These are phyloP conservation scores for Prosopis cineraria DNA, from an alignment of 306 rosid species.

Conservation along the genomic window DNA sequence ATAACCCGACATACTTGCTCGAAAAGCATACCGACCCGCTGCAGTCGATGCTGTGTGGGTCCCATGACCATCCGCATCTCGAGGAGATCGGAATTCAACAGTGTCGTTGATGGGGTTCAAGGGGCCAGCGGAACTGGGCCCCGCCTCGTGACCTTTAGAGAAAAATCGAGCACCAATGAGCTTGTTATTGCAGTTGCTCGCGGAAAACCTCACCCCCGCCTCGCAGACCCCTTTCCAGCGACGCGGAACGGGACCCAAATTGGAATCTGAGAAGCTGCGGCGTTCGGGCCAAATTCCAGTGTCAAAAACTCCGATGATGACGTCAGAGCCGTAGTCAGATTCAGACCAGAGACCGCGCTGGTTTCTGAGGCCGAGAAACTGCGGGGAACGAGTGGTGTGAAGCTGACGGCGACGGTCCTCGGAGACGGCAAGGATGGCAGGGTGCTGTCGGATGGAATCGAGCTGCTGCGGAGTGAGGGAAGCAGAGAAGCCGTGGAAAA, in stretches of 20 bases:
- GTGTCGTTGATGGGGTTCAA: slow-evolving; percentile 51
- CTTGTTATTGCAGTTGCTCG: slow-evolving; percentile 53
- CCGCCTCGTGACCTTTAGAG: slow-evolving; percentile 67
- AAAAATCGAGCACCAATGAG: slow-evolving; percentile 69
- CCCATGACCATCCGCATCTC: slow-evolving; percentile 81
- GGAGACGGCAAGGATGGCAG: slow-evolving; percentile 58
- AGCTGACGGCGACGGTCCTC: slow-evolving; percentile 67
- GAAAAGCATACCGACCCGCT: slow-evolving; percentile 59
- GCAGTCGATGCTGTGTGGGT: slow-evolving; percentile 81
- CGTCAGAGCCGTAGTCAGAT: slow-evolving; percentile 73
- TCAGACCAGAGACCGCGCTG: slow-evolving; percentile 79
- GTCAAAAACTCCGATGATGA: slow-evolving; percentile 61
- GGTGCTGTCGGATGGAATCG: slow-evolving; percentile 44
- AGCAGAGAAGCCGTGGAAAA: slow-evolving; percentile 78
- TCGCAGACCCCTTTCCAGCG: slow-evolving; percentile 70
- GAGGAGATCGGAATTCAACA: slow-evolving; percentile 60
- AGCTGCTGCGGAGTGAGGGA: slow-evolving; percentile 39
- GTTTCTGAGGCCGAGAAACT: slow-evolving; percentile 69
- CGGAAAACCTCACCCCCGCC: slow-evolving; percentile 46
- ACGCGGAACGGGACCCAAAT: slow-evolving; percentile 62
- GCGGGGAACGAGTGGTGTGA: slow-evolving; percentile 83
- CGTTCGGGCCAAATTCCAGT: slow-evolving; percentile 77
- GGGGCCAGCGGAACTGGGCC: slow-evolving; percentile 45
- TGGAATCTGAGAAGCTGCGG: slow-evolving; percentile 62
- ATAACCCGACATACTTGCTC: slow-evolving; percentile 63